These are phyloP conservation scores for Pythium vanterpoolii DNA, from an alignment of 352 stramenopile genomes.

Conservation along the genomic window DNA sequence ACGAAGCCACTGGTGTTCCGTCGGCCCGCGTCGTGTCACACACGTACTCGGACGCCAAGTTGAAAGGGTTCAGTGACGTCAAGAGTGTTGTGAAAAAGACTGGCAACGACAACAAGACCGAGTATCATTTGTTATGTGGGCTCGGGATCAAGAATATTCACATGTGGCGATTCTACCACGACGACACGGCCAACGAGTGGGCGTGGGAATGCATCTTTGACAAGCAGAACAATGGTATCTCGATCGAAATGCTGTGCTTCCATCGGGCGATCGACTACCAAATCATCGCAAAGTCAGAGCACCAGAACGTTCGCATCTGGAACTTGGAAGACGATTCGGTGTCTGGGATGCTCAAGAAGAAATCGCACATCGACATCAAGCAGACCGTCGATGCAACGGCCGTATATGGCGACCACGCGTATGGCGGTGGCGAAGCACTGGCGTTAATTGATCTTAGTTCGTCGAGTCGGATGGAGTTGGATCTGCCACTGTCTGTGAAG, in stretches of 20 bases:
- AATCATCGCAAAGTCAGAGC: conserved; percentile 83
- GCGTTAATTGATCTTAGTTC: conserved; percentile 61
- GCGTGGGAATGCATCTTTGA: conserved; percentile 85
- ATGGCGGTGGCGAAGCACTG: conserved; percentile 64
- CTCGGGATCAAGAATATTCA: conserved; percentile 88
- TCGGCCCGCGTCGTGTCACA: conserved; percentile 55
- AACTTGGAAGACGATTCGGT: conserved; percentile 53
- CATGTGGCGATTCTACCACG: conserved; percentile 78
- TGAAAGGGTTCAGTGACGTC: conserved; percentile 81
- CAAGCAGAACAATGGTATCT: conserved; percentile 85
- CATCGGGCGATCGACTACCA: conserved; percentile 47
- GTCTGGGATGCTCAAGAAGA: conserved; percentile 48
- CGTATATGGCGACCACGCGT: conserved; percentile 73
- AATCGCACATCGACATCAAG: conserved; percentile 73
- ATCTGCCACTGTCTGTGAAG: conserved; percentile 60
- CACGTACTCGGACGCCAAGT: conserved; percentile 77
- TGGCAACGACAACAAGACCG: conserved; percentile 33
- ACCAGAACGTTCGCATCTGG: conserved; percentile 85
- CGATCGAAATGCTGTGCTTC: conserved; percentile 76
- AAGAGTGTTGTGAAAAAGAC: conserved; percentile 51
- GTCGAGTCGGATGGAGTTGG: conserved; percentile 60
- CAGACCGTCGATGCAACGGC: conserved; percentile 59
- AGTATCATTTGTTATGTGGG: conserved; percentile 80
- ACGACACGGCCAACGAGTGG: conserved; percentile 38
- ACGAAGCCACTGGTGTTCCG: conserved; percentile 30